phyloP scores from a whole-genome alignment of 495 filamentous ascomycete genomes.

The Talaromyces proteolyticus region DNA sequence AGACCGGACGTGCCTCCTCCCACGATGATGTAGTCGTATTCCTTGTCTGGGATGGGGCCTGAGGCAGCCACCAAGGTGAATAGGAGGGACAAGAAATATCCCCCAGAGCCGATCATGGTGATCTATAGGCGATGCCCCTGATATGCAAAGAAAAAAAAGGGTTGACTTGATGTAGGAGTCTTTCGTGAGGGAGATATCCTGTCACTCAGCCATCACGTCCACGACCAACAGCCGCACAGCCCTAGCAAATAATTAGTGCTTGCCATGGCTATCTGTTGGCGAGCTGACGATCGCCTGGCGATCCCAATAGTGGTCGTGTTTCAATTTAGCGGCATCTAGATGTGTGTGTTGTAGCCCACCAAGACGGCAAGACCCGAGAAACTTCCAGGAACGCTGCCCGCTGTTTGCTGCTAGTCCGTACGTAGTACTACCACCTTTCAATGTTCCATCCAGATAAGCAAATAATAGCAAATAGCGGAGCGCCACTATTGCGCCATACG shows the following conservation, averaged over 20 bases:
- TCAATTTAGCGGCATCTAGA: not conserved
- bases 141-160: not conserved
- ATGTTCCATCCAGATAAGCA: not conserved
- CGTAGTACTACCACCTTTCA: not conserved
- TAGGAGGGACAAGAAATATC: not conserved
- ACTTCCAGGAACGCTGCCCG: not conserved
- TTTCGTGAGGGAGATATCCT: not conserved
- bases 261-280: not conserved
- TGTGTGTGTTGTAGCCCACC: not conserved
- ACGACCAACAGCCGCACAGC: not conserved
- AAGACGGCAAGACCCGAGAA: not conserved
- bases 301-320: not conserved
- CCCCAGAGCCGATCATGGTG: not conserved
- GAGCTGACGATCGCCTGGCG: not conserved
- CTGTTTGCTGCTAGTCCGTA: not conserved
- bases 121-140: not conserved
- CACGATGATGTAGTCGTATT: slow-evolving; percentile 43
- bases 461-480: not conserved
- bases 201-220: not conserved
- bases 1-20: slow-evolving; percentile 50
- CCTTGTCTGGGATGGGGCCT: not conserved
- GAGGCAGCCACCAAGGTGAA: not conserved
- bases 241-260: not conserved
- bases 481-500: too few relatives aligned
- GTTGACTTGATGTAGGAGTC: not conserved